Evolutionary conservation across 2,329 filamentous ascomycete species (phyloP), one percentile per base, ranked within the genome.

Genomic region (Colletotrichum cordylinicola): DNA sequence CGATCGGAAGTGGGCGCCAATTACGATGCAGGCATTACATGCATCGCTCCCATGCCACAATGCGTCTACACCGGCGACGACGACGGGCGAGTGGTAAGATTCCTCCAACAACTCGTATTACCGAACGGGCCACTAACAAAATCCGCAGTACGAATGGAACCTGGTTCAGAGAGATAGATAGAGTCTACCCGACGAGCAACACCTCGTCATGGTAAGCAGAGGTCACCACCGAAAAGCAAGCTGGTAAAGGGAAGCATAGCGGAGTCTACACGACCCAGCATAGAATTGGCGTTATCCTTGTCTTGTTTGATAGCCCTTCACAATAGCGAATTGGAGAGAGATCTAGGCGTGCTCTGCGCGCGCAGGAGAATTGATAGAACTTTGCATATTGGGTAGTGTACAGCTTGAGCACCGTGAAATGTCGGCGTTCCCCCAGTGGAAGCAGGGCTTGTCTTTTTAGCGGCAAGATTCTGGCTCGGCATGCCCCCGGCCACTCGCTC

Each of bases 31-130:
- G 93, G 93, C 0, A 96, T 98, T 76, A 98, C 94, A 48, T 98
- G 94, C 82, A 94, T 99, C 68, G 89, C 94, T 72, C 94, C 96
- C 4, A 94, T 96, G 90, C 92, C 95, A 69, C 93, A 94, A 77
- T 90, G 93, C 77, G 93, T 98, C 12, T 98, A 98, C 84, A 98
- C 96, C 0, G 97, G 96, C 4, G 97, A 98, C 86, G 97, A 98
- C 78, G 94, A 96, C 78, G 97, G 97, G 35, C 90, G 93, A 88
- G 96, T 99, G 85, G 95, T 97, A 78, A 83, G 85, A 83, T 10
- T 24, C n/a, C 8, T 16, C 31, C 6, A 18, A 15, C 8, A 2
- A 21, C 5, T 7, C 21, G 18, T n/a, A 0, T 2, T 1, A 8
- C 15, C 8, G 15, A 4, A 43, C 24, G 33, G 21, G 67, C 8